Percentiles rank a stretch among this genome's conserved stretches.
Conservation (phyloP, 2,329 filamentous ascomycete genomes). For the Ophiostoma australiae region DNA sequence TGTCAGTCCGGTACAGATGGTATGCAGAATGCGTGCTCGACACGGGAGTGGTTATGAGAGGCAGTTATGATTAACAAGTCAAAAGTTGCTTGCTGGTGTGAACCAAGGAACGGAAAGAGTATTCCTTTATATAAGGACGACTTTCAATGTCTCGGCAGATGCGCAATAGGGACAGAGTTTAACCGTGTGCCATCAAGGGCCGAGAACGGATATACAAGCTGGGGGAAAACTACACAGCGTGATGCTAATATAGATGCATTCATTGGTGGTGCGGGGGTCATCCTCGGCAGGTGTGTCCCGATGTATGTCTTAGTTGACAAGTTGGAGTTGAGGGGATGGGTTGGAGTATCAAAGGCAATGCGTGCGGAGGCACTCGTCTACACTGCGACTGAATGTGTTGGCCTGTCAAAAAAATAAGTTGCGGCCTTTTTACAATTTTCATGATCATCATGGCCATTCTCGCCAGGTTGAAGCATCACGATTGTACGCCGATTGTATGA, state of each 20-base stretch:
- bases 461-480: background rate
- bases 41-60: background rate
- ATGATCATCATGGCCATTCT: background rate
- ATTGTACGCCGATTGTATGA: background rate
- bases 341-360: background rate
- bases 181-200: background rate
- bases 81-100: background rate
- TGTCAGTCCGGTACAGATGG: background rate
- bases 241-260: background rate
- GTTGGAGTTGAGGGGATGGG: background rate
- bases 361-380: background rate
- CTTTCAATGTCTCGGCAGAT: slow-evolving; percentile 5
- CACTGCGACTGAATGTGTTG: background rate
- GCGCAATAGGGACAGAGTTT: background rate
- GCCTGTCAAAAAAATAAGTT: background rate
- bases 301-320: background rate
- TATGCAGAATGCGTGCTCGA: background rate
- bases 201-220: background rate
- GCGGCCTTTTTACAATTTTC: too few relatives aligned
- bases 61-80: background rate
- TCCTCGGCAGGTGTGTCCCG: slow-evolving; percentile 22
- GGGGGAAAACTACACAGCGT: background rate
- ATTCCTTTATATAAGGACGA: background rate
- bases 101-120: background rate
- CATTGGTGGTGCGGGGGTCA: slow-evolving; percentile 2